Conservation (phyloP, 176 grass and related monocot genomes). For the Eremochloa ophiuroides region DNA sequence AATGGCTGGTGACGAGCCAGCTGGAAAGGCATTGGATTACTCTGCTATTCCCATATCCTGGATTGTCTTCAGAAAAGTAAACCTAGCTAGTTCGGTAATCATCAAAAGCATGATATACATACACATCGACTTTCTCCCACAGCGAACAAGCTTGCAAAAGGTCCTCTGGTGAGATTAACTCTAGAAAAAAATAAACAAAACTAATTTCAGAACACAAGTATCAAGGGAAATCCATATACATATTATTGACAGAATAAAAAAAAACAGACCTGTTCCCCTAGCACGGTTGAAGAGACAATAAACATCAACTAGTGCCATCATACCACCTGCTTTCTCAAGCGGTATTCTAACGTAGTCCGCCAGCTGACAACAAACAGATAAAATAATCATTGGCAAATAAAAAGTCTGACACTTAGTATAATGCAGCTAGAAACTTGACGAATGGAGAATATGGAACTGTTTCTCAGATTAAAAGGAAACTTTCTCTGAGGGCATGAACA, state of each 20-base stretch:
- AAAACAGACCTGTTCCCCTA: conserved; percentile 76
- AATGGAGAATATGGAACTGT: neutral
- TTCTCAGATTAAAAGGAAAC: conserved; percentile 13
- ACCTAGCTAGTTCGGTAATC: conserved; percentile 24
- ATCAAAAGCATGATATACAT: conserved; percentile 49
- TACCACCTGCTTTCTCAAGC: conserved; percentile 89
- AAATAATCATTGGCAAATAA: conserved; percentile 7
- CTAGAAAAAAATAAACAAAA: conserved; percentile 48
- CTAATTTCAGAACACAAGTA: conserved; percentile 16
- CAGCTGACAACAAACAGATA: conserved; percentile 44
- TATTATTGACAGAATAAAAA: conserved; percentile 22
- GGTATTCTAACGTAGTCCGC: conserved; percentile 88
- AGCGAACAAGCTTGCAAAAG: conserved; percentile 93
- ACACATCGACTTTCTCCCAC: conserved; percentile 99
- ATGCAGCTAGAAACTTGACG: neutral
- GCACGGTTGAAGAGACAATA: conserved; percentile 98
- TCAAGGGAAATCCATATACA: neutral
- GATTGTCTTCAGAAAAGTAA: conserved; percentile 34
- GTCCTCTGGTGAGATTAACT: conserved; percentile 95
- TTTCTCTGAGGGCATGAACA: neutral
- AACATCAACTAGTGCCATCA: conserved; percentile 89
- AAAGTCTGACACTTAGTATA: conserved; percentile 2
- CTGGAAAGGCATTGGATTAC: conserved; percentile 31
- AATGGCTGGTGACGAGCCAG: conserved; percentile 44
- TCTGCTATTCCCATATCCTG: conserved; percentile 20